Evolutionary conservation across 163 green algal genomes (phyloP).

Genomic region (Volvox carteri): DNA sequence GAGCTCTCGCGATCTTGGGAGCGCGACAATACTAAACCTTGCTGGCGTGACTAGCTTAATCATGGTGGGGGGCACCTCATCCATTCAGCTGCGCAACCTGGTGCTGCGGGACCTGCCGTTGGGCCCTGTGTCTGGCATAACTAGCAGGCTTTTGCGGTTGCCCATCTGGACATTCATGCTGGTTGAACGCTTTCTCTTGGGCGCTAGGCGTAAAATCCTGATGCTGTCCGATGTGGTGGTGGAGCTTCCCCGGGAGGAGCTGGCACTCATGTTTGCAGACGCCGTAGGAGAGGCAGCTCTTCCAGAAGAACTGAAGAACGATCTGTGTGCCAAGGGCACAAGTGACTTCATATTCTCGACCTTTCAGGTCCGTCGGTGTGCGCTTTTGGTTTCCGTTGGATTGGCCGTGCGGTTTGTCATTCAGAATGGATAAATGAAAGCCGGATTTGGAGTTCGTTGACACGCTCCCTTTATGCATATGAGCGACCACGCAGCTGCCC

Average conservation of each 20-base stretch:
- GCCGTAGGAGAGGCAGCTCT: background rate
- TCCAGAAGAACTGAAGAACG: background rate
- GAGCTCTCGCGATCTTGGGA: too few species aligned
- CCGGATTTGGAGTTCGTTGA: too few species aligned
- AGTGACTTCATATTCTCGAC: too few species aligned
- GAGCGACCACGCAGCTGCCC: too few species aligned
- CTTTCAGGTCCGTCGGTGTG: too few species aligned
- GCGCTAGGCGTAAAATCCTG: background rate
- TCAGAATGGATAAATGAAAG: too few species aligned
- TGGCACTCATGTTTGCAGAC: background rate
- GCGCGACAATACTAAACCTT: background rate
- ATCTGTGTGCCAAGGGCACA: background rate
- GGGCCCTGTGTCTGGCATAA: background rate
- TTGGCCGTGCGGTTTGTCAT: too few species aligned
- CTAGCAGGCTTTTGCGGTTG: background rate
- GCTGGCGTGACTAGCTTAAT: background rate
- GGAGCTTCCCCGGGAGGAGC: background rate
- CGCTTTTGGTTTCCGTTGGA: too few species aligned
- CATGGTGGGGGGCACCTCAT: background rate
- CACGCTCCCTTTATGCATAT: too few species aligned
- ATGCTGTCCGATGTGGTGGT: background rate
- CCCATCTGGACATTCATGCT: slow-evolving; percentile 19
- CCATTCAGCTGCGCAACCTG: background rate
- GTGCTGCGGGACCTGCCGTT: background rate
- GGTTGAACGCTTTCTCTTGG: too few species aligned